Base-by-base conservation (phyloP, 2,329 filamentous ascomycete genomes). In the Hymenoscyphus scutula region DNA sequence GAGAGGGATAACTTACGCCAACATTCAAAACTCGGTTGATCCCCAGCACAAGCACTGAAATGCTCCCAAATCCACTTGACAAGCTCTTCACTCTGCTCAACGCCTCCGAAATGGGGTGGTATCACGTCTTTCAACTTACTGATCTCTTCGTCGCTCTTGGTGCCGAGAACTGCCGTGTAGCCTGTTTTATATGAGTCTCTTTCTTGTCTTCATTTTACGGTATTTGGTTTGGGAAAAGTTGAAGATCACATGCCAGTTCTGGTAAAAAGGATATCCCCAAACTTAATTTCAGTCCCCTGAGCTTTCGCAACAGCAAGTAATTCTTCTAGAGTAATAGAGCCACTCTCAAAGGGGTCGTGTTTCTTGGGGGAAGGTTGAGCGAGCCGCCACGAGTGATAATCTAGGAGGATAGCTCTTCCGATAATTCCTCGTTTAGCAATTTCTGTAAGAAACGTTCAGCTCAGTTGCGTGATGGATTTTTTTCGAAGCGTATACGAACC, bases 361-460 rank as follows among this genome's bases (percentile, higher is more conserved):
- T 68, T 64, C 70, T 78, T 68, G 2, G 59, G 57, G 32, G 65
- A 59, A 70, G 70, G 67, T 34, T 78, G 74, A 15, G 76, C 71
- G 13, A 75, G 65, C 10, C 78, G 71, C 66, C 79, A 57, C 23
- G 30, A 17, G 55, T 57, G 77, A 63, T 81, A 80, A 67, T 85
- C 83, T 38, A 85, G 69, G n/a, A 86, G 71, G 1, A 85, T 75
- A 2, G 80, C 83, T 0, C 83, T 76, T n/a, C 82, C 83, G 0
- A 84, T 81, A 53, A 85, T 84, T 17, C 82, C 83, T 59, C 64
- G 61, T 0, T 62, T 53, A 8, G 37, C 56, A 2, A 48, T 38
- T 3, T 37, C 55, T 57, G 17, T 25, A n/a, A n/a, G n/a, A n/a
- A n/a, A n/a, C n/a, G n/a, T n/a, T n/a, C n/a, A n/a, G n/a, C n/a